Base-by-base conservation (phyloP, 139 green algal genomes). In the Chlorokybus atmophyticus region DNA sequence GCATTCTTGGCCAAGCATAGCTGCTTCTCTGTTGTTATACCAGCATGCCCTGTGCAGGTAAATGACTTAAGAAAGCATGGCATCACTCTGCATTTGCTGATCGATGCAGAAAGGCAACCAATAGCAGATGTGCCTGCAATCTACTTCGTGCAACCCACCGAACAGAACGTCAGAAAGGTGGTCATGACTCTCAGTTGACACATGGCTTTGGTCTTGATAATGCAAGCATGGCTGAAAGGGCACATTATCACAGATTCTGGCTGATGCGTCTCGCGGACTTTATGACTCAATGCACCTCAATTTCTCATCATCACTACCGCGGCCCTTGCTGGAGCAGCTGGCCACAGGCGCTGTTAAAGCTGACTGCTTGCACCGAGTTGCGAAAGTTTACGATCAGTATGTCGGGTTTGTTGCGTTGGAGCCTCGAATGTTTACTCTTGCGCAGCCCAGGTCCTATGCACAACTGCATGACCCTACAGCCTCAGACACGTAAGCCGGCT, bases 91-190 rank as follows among this genome's bases (percentile, higher is more conserved):
- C 82, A 94, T 62, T 68, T 99, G 14, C 57, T 81, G 47, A 56
- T 99, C 14, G 85, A 94, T 23, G 29, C 62, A 0, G 83, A 94
- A 0, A 76, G 92, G 14, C 82, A 98, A 72, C 48, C 80, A 32
- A 95, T 99, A 42, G 77, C 88, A 0, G 92, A 98, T 40, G 88
- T 93, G n/a, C 86, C 92, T 26, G 90, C 87, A 0, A 69, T 99
- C 0, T 99, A 99, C 64, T 86, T 96, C 41, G 69, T 97, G n/a
- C 62, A 81, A 29, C 76, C 84, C 17, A 86, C 59, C 3, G 41
- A 67, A 24, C 40, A 59, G 6, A 86, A 88, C 29, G 60, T 94
- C 23, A 27, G 14, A 17, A 21, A 47, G 17, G 14, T 21, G 14
- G 14, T 47, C 14, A 17, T 47, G 38, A 47, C 14, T 47, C 14